Evolutionary conservation across 2,329 filamentous ascomycete species (phyloP).

Genomic region (Endothia cerciana): DNA sequence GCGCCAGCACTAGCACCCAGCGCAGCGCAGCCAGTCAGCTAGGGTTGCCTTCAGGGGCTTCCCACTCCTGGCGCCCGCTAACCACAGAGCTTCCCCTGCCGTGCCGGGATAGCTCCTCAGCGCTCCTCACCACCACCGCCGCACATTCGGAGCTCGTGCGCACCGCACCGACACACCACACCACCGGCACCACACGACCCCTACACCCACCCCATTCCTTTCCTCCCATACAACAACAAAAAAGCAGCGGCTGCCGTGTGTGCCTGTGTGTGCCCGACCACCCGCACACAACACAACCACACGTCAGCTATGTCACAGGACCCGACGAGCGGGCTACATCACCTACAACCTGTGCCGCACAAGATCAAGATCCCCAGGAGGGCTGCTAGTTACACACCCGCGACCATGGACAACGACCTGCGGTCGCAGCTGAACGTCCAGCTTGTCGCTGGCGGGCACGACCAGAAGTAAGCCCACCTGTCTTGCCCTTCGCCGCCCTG

Average conservation of each 20-base stretch:
- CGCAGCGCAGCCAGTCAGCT: background rate
- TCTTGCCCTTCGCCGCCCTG: background rate
- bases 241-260: background rate
- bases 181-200: background rate
- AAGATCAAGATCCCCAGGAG: slow-evolving; percentile 64
- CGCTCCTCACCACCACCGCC: background rate
- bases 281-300: slow-evolving; percentile 19
- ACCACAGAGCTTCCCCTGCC: slow-evolving; percentile 7
- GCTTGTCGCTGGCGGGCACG: slow-evolving; percentile 62
- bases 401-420: slow-evolving; percentile 64
- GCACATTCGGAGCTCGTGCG: background rate
- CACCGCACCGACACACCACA: background rate
- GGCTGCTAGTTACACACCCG: slow-evolving; percentile 62
- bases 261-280: slow-evolving; percentile 8
- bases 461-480: slow-evolving; percentile 54
- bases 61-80: background rate
- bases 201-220: background rate
- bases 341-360: slow-evolving; percentile 45
- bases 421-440: slow-evolving; percentile 65
- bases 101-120: slow-evolving; percentile 8
- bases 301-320: slow-evolving; percentile 30
- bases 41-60: background rate
- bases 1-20: background rate
- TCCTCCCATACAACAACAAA: slow-evolving; percentile 4
- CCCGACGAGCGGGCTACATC: slow-evolving; percentile 20